A percentile compares a stretch with the other conserved stretches of the same genome.
Evolutionary conservation across 2,329 filamentous ascomycete species (phyloP).

Genomic region (Herpomyces periplanetae): DNA sequence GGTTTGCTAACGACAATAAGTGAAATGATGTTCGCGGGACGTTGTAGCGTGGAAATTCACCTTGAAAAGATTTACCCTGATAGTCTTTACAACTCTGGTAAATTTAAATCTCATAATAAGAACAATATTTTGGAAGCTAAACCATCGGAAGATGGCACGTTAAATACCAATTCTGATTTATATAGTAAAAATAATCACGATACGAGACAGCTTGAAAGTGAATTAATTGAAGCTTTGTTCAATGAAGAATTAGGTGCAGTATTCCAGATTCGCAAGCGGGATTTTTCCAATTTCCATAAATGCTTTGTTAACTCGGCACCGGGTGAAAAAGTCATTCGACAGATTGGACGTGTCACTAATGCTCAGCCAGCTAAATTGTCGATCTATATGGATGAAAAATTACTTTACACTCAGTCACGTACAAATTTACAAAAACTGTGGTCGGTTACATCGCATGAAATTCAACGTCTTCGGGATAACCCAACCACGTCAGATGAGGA

Average conservation of each 20-base stretch:
- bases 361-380: slow-evolving; percentile 30
- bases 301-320: slow-evolving; percentile 73
- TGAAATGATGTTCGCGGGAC: slow-evolving; percentile 94
- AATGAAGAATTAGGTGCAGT: slow-evolving; percentile 85
- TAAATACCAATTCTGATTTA: too few species aligned
- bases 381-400: slow-evolving; percentile 26
- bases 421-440: slow-evolving; percentile 46
- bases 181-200: too few species aligned
- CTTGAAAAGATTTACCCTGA: slow-evolving; percentile 25
- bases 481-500: slow-evolving; percentile 51
- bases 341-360: slow-evolving; percentile 34
- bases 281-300: slow-evolving; percentile 48
- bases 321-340: slow-evolving; percentile 38
- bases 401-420: slow-evolving; percentile 27
- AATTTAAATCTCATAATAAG: too few species aligned
- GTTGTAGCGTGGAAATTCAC: slow-evolving; percentile 50
- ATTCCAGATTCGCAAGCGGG: slow-evolving; percentile 57
- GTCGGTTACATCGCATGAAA: slow-evolving; percentile 51
- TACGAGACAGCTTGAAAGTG: too few species aligned
- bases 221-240: slow-evolving; percentile 42
- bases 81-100: too few species aligned
- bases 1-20: slow-evolving; percentile 59
- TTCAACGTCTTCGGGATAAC: slow-evolving; percentile 71
- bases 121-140: too few species aligned
- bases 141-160: too few species aligned